Conservation (phyloP, 1,284 basidiomycete genomes). For the Lentinula novae-zelandiae region DNA sequence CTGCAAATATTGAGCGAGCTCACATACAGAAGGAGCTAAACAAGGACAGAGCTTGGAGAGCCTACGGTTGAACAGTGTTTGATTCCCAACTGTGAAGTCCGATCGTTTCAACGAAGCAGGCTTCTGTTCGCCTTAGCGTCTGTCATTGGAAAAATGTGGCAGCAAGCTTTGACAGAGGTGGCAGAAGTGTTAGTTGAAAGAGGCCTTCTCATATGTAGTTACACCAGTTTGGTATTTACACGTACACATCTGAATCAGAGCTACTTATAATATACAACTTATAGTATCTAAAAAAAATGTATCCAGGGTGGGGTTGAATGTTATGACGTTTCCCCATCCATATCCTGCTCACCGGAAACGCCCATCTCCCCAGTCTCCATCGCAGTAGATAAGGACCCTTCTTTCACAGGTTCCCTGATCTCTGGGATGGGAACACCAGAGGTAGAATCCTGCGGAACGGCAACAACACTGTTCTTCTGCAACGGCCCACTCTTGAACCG, state of each 20-base stretch:
- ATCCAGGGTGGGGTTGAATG: not conserved
- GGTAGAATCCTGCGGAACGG: not conserved
- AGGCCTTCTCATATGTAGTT: too few species aligned
- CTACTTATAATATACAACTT: not conserved
- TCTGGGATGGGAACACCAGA: not conserved
- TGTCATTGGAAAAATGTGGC: too few species aligned
- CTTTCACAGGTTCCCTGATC: not conserved
- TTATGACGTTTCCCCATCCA: not conserved
- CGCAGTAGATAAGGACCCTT: not conserved
- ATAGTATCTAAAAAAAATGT: not conserved
- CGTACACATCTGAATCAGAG: not conserved
- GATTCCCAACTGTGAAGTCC: too few species aligned
- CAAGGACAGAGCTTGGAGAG: too few species aligned
- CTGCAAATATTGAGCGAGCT: too few species aligned
- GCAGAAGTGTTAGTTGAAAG: too few species aligned
- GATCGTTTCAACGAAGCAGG: too few species aligned
- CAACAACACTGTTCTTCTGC: not conserved
- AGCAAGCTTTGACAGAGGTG: too few species aligned
- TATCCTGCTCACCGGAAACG: not conserved
- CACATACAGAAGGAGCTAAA: too few species aligned
- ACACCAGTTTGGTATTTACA: too few species aligned
- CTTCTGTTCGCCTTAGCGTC: too few species aligned
- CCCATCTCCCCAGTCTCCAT: not conserved
- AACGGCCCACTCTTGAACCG: slow-evolving; percentile 12
- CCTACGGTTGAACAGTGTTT: too few species aligned